Evolutionary conservation across 352 stramenopile species (phyloP).

Genomic region (Pseudoperonospora humuli): DNA sequence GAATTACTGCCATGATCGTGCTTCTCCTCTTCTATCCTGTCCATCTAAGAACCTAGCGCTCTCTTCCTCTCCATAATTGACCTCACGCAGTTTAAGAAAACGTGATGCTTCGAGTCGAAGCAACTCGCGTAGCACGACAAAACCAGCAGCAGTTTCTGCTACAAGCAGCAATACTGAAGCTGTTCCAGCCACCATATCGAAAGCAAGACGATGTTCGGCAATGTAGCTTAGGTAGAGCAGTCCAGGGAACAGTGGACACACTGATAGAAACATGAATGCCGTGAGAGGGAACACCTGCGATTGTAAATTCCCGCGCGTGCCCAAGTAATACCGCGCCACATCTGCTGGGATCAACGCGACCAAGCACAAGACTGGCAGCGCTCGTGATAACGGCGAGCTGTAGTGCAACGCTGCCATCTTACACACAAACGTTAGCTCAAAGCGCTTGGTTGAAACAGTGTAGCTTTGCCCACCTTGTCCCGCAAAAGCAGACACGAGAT

Average conservation of each 20-base stretch:
- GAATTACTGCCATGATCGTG: no score
- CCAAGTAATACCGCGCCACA: constrained; percentile 46
- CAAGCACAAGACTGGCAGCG: constrained; percentile 37
- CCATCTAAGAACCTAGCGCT: constrained; percentile 12
- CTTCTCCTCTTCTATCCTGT: no score
- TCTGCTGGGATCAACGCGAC: constrained; percentile 39
- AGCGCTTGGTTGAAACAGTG: no score
- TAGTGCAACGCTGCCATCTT: constrained; percentile 33
- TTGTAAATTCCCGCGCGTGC: constrained; percentile 45
- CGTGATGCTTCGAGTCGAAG: constrained; percentile 49
- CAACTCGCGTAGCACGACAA: constrained; percentile 42
- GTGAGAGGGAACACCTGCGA: constrained; percentile 55
- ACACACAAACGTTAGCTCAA: background rate
- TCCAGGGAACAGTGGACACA: constrained; percentile 47
- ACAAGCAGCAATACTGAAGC: constrained; percentile 31
- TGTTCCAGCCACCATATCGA: constrained; percentile 35
- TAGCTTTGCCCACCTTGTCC: constrained; percentile 62
- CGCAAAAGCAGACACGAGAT: constrained; percentile 48
- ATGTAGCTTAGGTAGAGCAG: constrained; percentile 50
- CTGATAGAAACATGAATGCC: no score
- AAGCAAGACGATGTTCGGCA: constrained; percentile 39
- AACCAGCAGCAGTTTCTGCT: constrained; percentile 29
- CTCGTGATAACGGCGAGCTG: constrained; percentile 31
- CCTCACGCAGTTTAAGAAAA: constrained; percentile 47
- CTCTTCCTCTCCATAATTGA: constrained; percentile 15